Evolutionary conservation across 352 stramenopile genomes (phyloP), one percentile per base, ranked within the genome.

Genomic region (Pythium graminicola): DNA sequence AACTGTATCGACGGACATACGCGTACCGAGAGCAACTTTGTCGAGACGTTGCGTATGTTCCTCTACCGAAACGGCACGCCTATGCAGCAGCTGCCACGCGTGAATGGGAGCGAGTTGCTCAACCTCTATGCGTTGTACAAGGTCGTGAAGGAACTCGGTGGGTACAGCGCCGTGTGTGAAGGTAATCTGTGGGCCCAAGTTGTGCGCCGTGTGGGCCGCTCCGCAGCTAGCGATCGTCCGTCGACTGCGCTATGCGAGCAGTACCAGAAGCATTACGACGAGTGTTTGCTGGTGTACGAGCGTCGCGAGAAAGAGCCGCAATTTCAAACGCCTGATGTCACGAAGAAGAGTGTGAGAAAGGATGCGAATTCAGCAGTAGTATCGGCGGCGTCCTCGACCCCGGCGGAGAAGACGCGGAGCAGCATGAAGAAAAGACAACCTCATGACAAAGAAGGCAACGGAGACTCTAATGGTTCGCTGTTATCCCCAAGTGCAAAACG

Each of bases 1-100:
- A 95, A 98, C 79, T 89, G 70, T 47, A 88, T 93, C 52, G 81
- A 93, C 49, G 82, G 78, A 7, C 81, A 89, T 49, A 83, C 82
- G 24, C 72, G 82, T 16, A 70, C 78, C 24, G 82, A 93, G 64
- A 74, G 76, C 44, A 77, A 88, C 44, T 93, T 93, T 60, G 72
- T 93, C 16, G 82, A 91, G 50, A 62, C 69, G 27, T 60, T 91
- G 36, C 74, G 82, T 42, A 81, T 93, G 55, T 93, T 93, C 36
- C 65, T 91, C 23, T 93, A 93, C 31, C 76, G 81, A 28, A 70
- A 65, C n/a, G 72, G 73, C 9, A 67, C 81, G 29, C 82, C 82
- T 20, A 93, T 93, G 82, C 70, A 88, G 54, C 73, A 83, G 43
- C 53, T 89, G 29, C 82, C 82, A 7, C 72, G 73, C 24, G 68